Base-by-base conservation (phyloP, 805 yeast genomes). In the Hemisphaericaspora nanyangensis region DNA sequence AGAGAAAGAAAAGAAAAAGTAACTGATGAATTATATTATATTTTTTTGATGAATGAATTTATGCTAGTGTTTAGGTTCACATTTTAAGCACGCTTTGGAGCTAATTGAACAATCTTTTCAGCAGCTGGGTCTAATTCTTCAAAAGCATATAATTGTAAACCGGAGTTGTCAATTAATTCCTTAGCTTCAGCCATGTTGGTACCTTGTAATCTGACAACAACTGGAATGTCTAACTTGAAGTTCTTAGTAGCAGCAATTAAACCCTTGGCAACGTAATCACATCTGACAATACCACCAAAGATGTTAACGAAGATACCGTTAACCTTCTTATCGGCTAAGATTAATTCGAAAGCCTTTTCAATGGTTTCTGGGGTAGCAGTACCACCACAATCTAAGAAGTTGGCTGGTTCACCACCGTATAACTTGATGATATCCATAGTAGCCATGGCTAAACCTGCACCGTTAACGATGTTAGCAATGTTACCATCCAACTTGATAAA, bases 361-460 rank as follows among this genome's bases (percentile, higher is more conserved):
- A 93, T 93, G 58, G 99, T 91, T 70, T 87, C 85, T 52, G 98
- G 97, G 48, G 98, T 93, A 55, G 99, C 99, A 68, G 96, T 95
- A 76, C 99, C 99, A 76, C 99, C 99, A 70, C 96, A 93, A 76
- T 93, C 99, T 65, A 93, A 80, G 80, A 93, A 93, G 78, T 93
- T 93, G 51, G 99, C 99, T 57, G 99, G 99, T 54, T 80, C 85
- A 67, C 99, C 99, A 59, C 98, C 97, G 74, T 89, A 86, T 57
- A 93, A 80, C 74, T 93, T 89, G 75, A 93, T 88, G 65, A 95
- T 95, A 70, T 93, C 99, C 97, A 93, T 90, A 51, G 99, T 93
- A 55, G 99, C 99, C 99, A 93, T 93, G 58, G 99, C 99, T 63
- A 93, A 79, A 68, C 99, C 99, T 43, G 99, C 99, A 76, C 99